Evolutionary conservation across 2,329 filamentous ascomycete genomes (phyloP), one percentile per base, ranked within the genome.

Genomic region (Spiromastix sp.): DNA sequence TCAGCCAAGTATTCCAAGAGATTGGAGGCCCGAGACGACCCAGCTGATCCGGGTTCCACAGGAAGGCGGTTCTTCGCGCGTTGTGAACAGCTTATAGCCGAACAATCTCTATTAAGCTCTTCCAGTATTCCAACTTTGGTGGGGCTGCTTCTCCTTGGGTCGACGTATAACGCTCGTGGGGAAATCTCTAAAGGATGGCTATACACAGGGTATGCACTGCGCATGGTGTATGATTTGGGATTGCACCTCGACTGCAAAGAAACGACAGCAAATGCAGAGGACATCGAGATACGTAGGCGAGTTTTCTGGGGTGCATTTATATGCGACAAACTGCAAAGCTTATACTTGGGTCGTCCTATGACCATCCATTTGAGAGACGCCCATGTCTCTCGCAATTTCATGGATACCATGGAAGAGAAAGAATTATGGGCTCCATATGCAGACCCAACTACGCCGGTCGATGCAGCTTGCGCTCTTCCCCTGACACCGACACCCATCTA

Each of bases 321-420:
- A 1, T 48, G 48, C 3, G 71, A 72, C 40, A 74, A 73, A 42
- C 62, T 73, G 5, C 70, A 75, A 40, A 67, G 61, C 10, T 47
- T 75, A 0, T 75, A 73, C 32, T 68, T 71, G 43, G 71, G 71
- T 1, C 63, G 70, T 1, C 72, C 69, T 0, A 62, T 61, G 0
- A 65, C 46, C 6, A 51, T 57, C 18, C 41, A 45, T 18, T 37
- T 54, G 3, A 40, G 44, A 7, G 51, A 54, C 30, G 44, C 44
- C 9, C 46, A 49, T 31, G 50, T 55, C 5, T 52, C 50, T 10
- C 48, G 43, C 22, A 47, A 50, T 17, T 51, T 56, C 15, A 44
- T 54, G 39, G 50, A 56, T 34, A 53, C 48, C 3, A 45, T 48
- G 26, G 48, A 57, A 35, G 52, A 55, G 32, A 45, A 46, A 17